Conservation (phyloP, 2,329 filamentous ascomycete species). For the Akanthomyces dipterigenus region DNA sequence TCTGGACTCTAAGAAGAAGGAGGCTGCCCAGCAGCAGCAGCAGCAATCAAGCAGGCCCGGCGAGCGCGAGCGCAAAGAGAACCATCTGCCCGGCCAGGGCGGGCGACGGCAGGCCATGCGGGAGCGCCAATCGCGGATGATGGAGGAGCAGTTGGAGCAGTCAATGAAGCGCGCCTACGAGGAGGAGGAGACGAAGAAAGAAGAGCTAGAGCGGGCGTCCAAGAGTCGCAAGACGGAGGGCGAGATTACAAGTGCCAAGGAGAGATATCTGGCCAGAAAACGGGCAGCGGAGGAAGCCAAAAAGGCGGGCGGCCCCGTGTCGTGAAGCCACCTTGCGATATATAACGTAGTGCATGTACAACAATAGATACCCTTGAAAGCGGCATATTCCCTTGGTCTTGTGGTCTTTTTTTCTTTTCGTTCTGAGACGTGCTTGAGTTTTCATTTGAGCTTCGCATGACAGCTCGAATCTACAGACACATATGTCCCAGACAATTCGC, state of each 20-base stretch:
- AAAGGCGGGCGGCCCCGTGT: conserved; percentile 35
- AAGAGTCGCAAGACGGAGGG: conserved; percentile 74
- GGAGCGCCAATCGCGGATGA: conserved; percentile 70
- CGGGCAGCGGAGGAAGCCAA: conserved; percentile 64
- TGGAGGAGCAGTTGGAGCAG: conserved; percentile 70
- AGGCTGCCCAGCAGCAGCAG: conserved; percentile 24
- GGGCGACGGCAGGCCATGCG: conserved; percentile 60
- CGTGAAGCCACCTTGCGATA: conserved; percentile 4
- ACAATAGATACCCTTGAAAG: conserved; percentile 24
- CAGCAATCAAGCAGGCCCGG: conserved; percentile 19
- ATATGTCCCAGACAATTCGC: not conserved
- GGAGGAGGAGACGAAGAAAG: conserved; percentile 58
- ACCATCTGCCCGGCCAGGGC: conserved; percentile 31
- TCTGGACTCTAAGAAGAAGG: conserved; percentile 56
- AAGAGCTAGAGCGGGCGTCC: conserved; percentile 54
- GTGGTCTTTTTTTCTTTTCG: not conserved
- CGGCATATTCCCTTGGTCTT: not conserved
- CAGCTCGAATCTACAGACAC: conserved; percentile 4
- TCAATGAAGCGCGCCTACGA: conserved; percentile 65
- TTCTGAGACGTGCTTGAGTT: not conserved
- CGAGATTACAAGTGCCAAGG: conserved; percentile 71
- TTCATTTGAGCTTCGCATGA: not conserved
- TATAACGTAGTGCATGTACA: not conserved
- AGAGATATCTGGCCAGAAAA: conserved; percentile 74
- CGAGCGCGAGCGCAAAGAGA: conserved; percentile 25